Conservation (phyloP, 2,329 filamentous ascomycete species). For the Aspergillus felis region DNA sequence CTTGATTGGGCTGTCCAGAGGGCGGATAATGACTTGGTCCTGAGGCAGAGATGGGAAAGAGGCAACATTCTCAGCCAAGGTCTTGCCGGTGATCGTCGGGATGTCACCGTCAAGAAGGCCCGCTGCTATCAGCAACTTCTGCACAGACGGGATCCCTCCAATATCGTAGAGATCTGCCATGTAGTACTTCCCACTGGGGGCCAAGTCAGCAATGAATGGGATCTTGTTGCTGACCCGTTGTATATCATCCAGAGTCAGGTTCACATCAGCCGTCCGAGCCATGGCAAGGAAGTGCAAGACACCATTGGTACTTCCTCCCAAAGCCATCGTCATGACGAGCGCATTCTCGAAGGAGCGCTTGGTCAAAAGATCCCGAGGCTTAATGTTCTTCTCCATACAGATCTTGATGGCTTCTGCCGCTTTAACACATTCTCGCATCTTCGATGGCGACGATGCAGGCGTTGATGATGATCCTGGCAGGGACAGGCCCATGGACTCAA, state of each 20-base stretch:
- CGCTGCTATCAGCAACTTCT: constrained; percentile 77
- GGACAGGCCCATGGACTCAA: constrained; percentile 82
- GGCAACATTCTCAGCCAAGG: constrained; percentile 75
- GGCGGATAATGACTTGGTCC: constrained; percentile 77
- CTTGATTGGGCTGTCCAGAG: constrained; percentile 81
- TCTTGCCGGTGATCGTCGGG: constrained; percentile 78
- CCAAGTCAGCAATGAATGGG: constrained; percentile 80
- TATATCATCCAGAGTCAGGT: constrained; percentile 75
- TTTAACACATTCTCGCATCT: constrained; percentile 80
- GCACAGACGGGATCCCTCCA: constrained; percentile 78
- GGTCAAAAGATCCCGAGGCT: constrained; percentile 74
- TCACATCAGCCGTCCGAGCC: constrained; percentile 77
- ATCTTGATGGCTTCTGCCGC: constrained; percentile 72
- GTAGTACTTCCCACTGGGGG: constrained; percentile 76
- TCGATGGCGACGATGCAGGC: constrained; percentile 74
- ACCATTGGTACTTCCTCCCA: constrained; percentile 87
- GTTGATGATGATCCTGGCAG: constrained; percentile 81
- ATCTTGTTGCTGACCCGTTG: constrained; percentile 77
- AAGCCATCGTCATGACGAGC: constrained; percentile 81
- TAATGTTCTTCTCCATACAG: constrained; percentile 79
- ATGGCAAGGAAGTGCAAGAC: constrained; percentile 88
- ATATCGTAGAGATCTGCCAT: constrained; percentile 87
- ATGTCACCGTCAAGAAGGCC: constrained; percentile 72
- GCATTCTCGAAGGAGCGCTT: constrained; percentile 82
- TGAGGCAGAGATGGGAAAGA: constrained; percentile 72